These are phyloP conservation scores for Amanita polypyramis DNA, from an alignment of 768 basidiomycete species.

Conservation along the genomic window DNA sequence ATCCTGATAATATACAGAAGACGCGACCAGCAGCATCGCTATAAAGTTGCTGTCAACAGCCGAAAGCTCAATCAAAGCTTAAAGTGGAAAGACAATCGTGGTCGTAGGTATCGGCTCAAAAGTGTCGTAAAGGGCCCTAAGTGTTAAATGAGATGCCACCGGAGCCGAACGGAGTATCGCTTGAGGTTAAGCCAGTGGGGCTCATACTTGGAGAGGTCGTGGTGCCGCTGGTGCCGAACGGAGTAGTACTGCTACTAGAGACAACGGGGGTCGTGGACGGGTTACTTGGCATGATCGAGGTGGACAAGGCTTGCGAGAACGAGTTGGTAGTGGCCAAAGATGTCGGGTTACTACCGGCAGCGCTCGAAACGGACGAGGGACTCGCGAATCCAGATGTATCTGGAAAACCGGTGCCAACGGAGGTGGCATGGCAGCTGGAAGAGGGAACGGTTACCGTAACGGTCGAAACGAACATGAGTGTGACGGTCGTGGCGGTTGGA, in stretches of 20 bases:
- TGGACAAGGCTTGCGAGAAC: background rate
- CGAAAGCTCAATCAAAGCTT: background rate
- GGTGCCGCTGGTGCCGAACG: too few species aligned
- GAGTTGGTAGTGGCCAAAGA: background rate
- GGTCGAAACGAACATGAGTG: constrained; percentile 1
- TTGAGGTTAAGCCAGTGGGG: too few species aligned
- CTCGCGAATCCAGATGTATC: background rate
- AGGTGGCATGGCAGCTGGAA: background rate
- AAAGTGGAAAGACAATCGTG: background rate
- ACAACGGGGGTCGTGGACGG: background rate
- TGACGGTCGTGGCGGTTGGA: background rate
- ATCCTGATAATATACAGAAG: too few species aligned
- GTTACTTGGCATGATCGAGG: background rate
- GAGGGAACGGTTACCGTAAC: constrained; percentile 3
- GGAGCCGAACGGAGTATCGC: background rate
- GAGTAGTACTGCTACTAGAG: background rate
- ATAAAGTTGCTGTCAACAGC: constrained; percentile 1
- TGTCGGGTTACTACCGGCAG: background rate
- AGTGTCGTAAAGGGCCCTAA: too few species aligned
- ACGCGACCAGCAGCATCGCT: too few species aligned
- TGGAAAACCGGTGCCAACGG: background rate
- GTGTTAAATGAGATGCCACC: constrained; percentile 1
- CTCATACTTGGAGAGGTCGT: too few species aligned
- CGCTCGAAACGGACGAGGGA: background rate
- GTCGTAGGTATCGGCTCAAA: too few species aligned